Conservation (phyloP, 805 yeast genomes). For the Kluyveromyces nonfermentans region DNA sequence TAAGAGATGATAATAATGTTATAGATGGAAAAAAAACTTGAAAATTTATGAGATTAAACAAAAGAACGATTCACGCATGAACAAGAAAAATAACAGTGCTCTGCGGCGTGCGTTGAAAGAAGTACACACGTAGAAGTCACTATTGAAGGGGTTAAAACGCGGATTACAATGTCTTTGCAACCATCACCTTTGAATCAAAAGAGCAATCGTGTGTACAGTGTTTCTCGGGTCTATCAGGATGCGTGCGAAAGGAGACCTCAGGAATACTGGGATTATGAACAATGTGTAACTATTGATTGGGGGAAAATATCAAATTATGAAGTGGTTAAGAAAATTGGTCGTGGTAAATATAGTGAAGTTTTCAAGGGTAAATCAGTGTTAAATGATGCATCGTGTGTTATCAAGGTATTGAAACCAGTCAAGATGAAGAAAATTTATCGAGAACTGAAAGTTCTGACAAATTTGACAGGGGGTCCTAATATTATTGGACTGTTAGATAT, state of each 20-base stretch:
- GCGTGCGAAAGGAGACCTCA: constrained; percentile 68
- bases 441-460: constrained; percentile 80
- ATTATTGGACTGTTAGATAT: constrained; percentile 67
- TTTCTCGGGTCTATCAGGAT: constrained; percentile 73
- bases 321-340: constrained; percentile 72
- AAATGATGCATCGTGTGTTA: constrained; percentile 60
- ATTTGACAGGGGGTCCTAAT: constrained; percentile 76
- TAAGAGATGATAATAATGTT: too few species aligned
- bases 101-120: not conserved
- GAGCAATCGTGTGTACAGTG: constrained; percentile 36
- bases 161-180: constrained; percentile 22
- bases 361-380: constrained; percentile 70
- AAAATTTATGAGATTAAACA: not conserved
- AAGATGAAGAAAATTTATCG: constrained; percentile 87
- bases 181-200: constrained; percentile 28
- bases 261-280: constrained; percentile 82
- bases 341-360: constrained; percentile 92
- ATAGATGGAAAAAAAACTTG: too few species aligned
- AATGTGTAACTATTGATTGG: constrained; percentile 62
- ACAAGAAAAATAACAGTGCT: not conserved
- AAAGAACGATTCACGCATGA: not conserved
- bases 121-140: not conserved
- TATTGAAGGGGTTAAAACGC: not conserved
- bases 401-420: constrained; percentile 88
- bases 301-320: constrained; percentile 81